A percentile compares a stretch with the other conserved stretches of the same genome.
These are phyloP conservation scores for Yamagishiella unicocca DNA, from an alignment of 139 green algal genomes.

Conservation along the genomic window DNA sequence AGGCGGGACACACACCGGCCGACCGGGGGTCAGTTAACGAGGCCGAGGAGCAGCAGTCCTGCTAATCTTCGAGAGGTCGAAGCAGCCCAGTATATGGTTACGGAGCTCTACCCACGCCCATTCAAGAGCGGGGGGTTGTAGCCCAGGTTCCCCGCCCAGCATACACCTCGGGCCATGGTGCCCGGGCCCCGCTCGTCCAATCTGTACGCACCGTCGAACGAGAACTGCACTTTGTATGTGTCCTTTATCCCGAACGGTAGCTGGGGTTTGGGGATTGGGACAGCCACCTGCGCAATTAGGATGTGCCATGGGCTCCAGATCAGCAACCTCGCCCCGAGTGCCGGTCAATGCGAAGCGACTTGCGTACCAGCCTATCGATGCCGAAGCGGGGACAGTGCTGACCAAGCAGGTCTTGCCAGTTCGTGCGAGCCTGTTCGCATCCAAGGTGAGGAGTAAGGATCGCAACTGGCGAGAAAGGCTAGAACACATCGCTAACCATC, in stretches of 20 bases:
- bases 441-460: not conserved
- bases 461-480: not conserved
- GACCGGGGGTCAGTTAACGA: no score
- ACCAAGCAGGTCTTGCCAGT: slow-evolving; percentile 65
- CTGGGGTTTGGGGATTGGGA: slow-evolving; percentile 61
- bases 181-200: no score
- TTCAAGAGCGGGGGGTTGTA: no score
- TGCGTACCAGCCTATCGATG: slow-evolving; percentile 46
- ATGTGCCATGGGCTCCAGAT: not conserved
- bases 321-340: not conserved
- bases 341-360: no score
- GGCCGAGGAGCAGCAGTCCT: no score
- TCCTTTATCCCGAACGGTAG: slow-evolving; percentile 29
- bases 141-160: no score
- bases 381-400: slow-evolving; percentile 60
- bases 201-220: slow-evolving; percentile 58
- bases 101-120: no score
- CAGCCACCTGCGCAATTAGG: slow-evolving; percentile 43
- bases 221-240: slow-evolving; percentile 68
- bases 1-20: no score
- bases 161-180: no score
- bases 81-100: no score
- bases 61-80: no score
- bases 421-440: slow-evolving; percentile 44
- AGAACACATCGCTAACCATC: not conserved